These are phyloP conservation scores for Fraxinus anomala DNA, from an alignment of 257 asterid species.

Conservation along the genomic window DNA sequence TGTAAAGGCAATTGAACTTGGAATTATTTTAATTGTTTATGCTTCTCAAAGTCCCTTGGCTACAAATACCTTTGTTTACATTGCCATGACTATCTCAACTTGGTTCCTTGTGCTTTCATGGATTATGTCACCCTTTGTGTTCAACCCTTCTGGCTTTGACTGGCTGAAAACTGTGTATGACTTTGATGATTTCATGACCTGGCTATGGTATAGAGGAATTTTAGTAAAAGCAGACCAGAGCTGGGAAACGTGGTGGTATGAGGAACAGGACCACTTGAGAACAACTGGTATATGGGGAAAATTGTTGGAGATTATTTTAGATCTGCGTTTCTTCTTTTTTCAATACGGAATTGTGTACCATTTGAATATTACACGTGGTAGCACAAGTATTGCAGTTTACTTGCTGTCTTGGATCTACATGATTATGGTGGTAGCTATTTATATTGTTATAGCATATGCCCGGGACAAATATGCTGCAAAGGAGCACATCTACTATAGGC, in stretches of 20 bases:
- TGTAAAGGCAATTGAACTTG: constrained; percentile 93
- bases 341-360: constrained; percentile 95
- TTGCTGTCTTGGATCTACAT: constrained; percentile 83
- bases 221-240: constrained; percentile 76
- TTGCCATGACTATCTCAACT: constrained; percentile 76
- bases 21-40: constrained; percentile 72
- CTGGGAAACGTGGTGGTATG: constrained; percentile 98
- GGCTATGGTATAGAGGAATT: constrained; percentile 88
- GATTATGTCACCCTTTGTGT: constrained; percentile 84
- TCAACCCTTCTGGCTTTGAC: constrained; percentile 92
- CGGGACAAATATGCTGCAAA: constrained; percentile 71
- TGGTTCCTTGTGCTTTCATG: constrained; percentile 94
- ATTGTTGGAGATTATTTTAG: constrained; percentile 77
- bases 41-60: constrained; percentile 62
- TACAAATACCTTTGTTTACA: constrained; percentile 62
- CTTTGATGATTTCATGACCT: constrained; percentile 71
- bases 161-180: constrained; percentile 96
- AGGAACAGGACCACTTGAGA: constrained; percentile 88
- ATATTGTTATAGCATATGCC: constrained; percentile 67
- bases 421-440: constrained; percentile 56
- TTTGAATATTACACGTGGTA: constrained; percentile 46
- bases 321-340: constrained; percentile 92
- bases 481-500: constrained; percentile 70
- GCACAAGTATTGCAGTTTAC: constrained; percentile 68
- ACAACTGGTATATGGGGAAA: constrained; percentile 98